These are phyloP conservation scores for Penicillium fimorum DNA, from an alignment of 495 filamentous ascomycete genomes.

Conservation along the genomic window DNA sequence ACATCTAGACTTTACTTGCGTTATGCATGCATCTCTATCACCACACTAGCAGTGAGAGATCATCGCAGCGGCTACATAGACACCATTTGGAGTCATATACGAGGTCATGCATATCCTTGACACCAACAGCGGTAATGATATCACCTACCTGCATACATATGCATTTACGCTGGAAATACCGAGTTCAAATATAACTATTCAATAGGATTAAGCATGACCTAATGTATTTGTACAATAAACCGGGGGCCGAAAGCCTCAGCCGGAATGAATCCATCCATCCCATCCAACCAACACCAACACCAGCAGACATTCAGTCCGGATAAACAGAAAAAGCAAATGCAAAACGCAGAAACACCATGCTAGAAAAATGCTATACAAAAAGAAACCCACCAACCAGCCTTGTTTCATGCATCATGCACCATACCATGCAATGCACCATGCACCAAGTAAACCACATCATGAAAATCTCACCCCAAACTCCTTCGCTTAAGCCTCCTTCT, in stretches of 20 bases:
- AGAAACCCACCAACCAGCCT: not conserved
- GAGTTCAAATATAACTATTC: not conserved
- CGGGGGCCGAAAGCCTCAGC: not conserved
- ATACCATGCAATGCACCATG: no score
- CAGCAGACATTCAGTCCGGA: not conserved
- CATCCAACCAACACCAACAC: not conserved
- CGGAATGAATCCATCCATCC: not conserved
- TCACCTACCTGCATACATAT: not conserved
- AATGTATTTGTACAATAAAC: not conserved
- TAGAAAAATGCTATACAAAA: not conserved
- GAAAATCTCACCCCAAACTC: slow-evolving; percentile 22
- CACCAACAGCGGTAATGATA: not conserved
- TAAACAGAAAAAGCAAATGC: not conserved
- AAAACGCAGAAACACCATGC: slow-evolving; percentile 2
- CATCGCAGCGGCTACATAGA: not conserved
- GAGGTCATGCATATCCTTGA: not conserved
- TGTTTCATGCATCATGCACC: not conserved
- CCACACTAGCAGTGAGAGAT: not conserved
- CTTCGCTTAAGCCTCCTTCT: slow-evolving; percentile 47
- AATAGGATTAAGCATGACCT: not conserved
- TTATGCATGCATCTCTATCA: not conserved
- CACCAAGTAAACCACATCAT: not conserved
- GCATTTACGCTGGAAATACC: not conserved
- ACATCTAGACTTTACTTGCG: not conserved
- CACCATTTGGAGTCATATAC: not conserved